Base-by-base conservation (phyloP, 2,329 filamentous ascomycete genomes). In the Capronia americana region DNA sequence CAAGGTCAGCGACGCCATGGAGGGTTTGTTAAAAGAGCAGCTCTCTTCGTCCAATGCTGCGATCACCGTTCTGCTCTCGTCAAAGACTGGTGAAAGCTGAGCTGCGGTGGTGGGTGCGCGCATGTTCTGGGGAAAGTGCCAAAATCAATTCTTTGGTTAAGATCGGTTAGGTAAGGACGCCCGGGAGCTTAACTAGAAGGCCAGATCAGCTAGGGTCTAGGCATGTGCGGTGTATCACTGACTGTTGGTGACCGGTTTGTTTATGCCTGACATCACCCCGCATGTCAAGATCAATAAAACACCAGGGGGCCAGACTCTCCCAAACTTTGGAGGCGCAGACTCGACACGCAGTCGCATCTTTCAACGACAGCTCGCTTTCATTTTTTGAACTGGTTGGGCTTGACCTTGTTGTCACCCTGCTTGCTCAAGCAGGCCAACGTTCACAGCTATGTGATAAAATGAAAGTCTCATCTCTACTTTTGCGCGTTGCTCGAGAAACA, bases 251-350 rank as follows among this genome's bases (percentile, higher is more conserved):
- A 34, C 8, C 12, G 23, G 34, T 57, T 65, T 65, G 63, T 65
- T 65, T 62, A 65, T 61, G 58, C 38, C 34, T 62, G 58, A 62
- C 63, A 65, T 65, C 63, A 65, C 63, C 55, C 63, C 58, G 63
- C 63, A 62, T 61, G 23, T 51, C 20, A 51, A 51, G 48, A 51
- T 51, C 48, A 28, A 23, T 8, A 26, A 26, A 51, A 51, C 62
- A 32, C 34, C 24, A 53, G n/a, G 26, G 41, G 26, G 41, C 41
- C 57, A 14, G 41, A 30, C 38, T 32, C 17, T 59, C 57, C 57
- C 46, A 61, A 51, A 28, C 28, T 30, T 51, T 7, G 24, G 32
- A 61, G 4, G 30, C 41, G 28, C 24, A 17, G 24, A 23, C 26
- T 23, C 28, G 28, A n/a, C 23, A 50, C 17, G 6, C 38, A 34